Conservation (phyloP, 192 early-diverging fungal species). For the Radiomyces spectabilis region DNA sequence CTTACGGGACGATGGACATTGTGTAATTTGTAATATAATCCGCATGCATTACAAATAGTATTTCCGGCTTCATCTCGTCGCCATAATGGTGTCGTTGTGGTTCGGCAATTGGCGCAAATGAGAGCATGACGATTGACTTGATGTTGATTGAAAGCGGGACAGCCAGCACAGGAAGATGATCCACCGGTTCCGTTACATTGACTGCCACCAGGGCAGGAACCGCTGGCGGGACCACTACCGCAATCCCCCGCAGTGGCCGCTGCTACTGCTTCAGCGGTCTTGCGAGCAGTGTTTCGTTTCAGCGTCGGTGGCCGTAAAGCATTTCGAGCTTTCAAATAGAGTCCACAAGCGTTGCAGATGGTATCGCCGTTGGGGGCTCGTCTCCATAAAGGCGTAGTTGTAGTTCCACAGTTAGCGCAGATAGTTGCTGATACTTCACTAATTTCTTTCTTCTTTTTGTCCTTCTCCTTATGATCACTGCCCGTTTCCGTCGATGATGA, state of each 20-base stretch:
- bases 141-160: slow-evolving; percentile 68
- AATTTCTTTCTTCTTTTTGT: slow-evolving; percentile 31
- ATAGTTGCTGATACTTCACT: slow-evolving; percentile 33
- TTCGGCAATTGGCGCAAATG: slow-evolving; percentile 66
- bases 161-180: slow-evolving; percentile 60
- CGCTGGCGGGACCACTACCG: slow-evolving; percentile 19
- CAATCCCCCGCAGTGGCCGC: slow-evolving; percentile 6
- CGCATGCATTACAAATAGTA: slow-evolving; percentile 80
- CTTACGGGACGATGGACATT: slow-evolving; percentile 72
- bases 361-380: slow-evolving; percentile 80
- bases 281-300: slow-evolving; percentile 36
- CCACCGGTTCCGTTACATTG: slow-evolving; percentile 70
- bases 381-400: slow-evolving; percentile 87
- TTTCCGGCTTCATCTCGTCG: slow-evolving; percentile 62
- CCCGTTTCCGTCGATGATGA: too few relatives aligned
- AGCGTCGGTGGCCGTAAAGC: slow-evolving; percentile 39
- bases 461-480: too few relatives aligned
- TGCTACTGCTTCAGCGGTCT: slow-evolving; percentile 16
- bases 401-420: slow-evolving; percentile 86
- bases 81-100: slow-evolving; percentile 77
- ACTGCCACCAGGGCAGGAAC: slow-evolving; percentile 66
- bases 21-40: slow-evolving; percentile 84
- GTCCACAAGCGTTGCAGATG: slow-evolving; percentile 93
- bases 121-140: slow-evolving; percentile 47
- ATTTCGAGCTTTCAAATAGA: slow-evolving; percentile 45